phyloP scores from a whole-genome alignment of 2,329 filamentous ascomycete species.

The Pseudogymnoascus sp. region DNA sequence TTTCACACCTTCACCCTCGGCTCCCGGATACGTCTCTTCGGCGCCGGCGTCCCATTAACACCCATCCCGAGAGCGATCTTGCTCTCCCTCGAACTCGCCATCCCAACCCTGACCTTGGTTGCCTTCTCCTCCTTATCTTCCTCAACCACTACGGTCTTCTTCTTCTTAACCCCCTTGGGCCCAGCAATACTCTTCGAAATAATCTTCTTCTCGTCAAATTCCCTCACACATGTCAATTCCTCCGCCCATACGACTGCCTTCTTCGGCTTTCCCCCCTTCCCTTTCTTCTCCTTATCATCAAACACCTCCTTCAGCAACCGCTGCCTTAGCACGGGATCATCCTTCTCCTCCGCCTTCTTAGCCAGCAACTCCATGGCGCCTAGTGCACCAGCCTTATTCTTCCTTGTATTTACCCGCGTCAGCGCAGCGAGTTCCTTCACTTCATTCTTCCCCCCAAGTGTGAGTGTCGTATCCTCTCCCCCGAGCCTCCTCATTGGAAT shows the following conservation, averaged over 20 bases:
- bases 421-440: conserved; percentile 31
- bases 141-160: conserved; percentile 21
- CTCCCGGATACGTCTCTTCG: conserved; percentile 24
- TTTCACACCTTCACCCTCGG: conserved; percentile 5
- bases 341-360: conserved; percentile 35
- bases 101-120: conserved; percentile 24
- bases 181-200: conserved; percentile 20
- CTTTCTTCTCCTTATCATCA: conserved; percentile 27
- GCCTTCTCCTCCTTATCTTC: conserved; percentile 22
- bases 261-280: conserved; percentile 25
- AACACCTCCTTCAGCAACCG: conserved; percentile 30
- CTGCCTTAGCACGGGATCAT: conserved; percentile 35
- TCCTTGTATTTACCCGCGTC: conserved; percentile 40
- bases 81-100: conserved; percentile 17
- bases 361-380: conserved; percentile 25
- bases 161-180: conserved; percentile 19
- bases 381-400: conserved; percentile 39
- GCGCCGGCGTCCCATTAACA: conserved; percentile 28
- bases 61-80: conserved; percentile 24
- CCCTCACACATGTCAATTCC: conserved; percentile 28
- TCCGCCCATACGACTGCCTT: conserved; percentile 30
- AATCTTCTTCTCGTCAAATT: conserved; percentile 21
- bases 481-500: conserved; percentile 30
- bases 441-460: conserved; percentile 16
- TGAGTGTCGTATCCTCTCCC: conserved; percentile 28